Evolutionary conservation across 2,329 filamentous ascomycete genomes (phyloP).

Genomic region (Colletotrichum spaethianum): DNA sequence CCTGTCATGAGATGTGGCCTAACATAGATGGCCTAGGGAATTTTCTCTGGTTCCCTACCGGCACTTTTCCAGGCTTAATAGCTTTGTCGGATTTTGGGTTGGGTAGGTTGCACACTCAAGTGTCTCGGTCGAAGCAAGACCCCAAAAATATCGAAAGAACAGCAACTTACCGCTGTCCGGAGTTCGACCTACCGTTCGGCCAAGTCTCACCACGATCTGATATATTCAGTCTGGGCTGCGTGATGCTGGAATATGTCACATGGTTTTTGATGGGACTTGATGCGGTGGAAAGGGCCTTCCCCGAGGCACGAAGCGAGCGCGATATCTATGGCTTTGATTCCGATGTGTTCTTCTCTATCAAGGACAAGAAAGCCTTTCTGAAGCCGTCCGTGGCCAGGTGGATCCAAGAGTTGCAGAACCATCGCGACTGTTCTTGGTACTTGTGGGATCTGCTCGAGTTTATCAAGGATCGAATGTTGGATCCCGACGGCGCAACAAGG

Average conservation of each 20-base stretch:
- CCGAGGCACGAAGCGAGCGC: slow-evolving; percentile 4
- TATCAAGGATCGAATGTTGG: slow-evolving; percentile 12
- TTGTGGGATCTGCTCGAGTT: background rate
- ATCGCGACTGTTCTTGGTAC: slow-evolving; percentile 22
- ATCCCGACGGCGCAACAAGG: slow-evolving; percentile 5
- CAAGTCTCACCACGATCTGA: slow-evolving; percentile 47
- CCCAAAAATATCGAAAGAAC: slow-evolving; percentile 38
- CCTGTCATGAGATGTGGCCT: background rate
- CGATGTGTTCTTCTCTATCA: slow-evolving; percentile 24
- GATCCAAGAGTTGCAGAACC: slow-evolving; percentile 4
- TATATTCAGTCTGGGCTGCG: slow-evolving; percentile 53
- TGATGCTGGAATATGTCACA: slow-evolving; percentile 54
- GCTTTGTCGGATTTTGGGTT: slow-evolving; percentile 17
- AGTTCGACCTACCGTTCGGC: slow-evolving; percentile 47
- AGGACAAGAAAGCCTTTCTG: background rate
- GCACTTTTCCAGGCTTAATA: background rate
- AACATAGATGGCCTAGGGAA: background rate
- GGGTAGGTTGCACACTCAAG: slow-evolving; percentile 17
- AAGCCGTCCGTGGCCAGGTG: slow-evolving; percentile 16
- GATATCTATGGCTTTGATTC: slow-evolving; percentile 25
- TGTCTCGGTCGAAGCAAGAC: slow-evolving; percentile 19
- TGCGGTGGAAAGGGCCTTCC: slow-evolving; percentile 39
- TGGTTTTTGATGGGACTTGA: slow-evolving; percentile 50
- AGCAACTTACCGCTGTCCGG: slow-evolving; percentile 57
- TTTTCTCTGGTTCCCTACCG: slow-evolving; percentile 19